These are phyloP conservation scores for Heterobasidion parviporum DNA, from an alignment of 1,284 basidiomycete species.

Conservation along the genomic window DNA sequence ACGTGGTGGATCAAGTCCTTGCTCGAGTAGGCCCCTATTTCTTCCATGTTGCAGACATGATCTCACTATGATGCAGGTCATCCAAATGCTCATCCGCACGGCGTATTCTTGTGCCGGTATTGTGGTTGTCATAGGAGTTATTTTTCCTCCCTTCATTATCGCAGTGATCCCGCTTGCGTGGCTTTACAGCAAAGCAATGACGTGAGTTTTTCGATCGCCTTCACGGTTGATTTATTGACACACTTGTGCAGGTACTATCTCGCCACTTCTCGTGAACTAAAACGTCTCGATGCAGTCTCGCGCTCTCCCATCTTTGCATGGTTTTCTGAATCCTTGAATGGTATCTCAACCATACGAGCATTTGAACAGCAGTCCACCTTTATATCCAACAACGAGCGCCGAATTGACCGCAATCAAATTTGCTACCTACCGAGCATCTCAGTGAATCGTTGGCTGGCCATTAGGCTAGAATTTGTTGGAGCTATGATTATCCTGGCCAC, in stretches of 20 bases:
- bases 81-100: constrained; percentile 63
- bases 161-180: constrained; percentile 67
- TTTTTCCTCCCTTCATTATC: constrained; percentile 79
- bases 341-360: constrained; percentile 81
- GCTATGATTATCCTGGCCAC: constrained; percentile 74
- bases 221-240: constrained; percentile 13
- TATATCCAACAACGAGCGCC: constrained; percentile 67
- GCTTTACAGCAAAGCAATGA: constrained; percentile 74
- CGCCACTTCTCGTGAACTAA: constrained; percentile 84
- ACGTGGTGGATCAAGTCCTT: constrained; percentile 83
- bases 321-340: constrained; percentile 83
- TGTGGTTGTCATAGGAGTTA: constrained; percentile 68
- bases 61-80: constrained; percentile 33
- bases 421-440: constrained; percentile 69
- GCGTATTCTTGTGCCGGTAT: constrained; percentile 61
- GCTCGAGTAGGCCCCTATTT: constrained; percentile 38
- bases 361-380: constrained; percentile 73
- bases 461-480: constrained; percentile 80
- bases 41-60: background rate
- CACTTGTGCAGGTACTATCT: constrained; percentile 68
- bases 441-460: constrained; percentile 76
- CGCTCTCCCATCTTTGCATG: constrained; percentile 88
- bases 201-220: constrained; percentile 28
- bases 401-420: constrained; percentile 80
- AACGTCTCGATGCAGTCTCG: constrained; percentile 85